Evolutionary conservation across 23 red algal species (phyloP), one percentile per base, ranked within the genome.

Genomic region (Gracilaria caudata): DNA sequence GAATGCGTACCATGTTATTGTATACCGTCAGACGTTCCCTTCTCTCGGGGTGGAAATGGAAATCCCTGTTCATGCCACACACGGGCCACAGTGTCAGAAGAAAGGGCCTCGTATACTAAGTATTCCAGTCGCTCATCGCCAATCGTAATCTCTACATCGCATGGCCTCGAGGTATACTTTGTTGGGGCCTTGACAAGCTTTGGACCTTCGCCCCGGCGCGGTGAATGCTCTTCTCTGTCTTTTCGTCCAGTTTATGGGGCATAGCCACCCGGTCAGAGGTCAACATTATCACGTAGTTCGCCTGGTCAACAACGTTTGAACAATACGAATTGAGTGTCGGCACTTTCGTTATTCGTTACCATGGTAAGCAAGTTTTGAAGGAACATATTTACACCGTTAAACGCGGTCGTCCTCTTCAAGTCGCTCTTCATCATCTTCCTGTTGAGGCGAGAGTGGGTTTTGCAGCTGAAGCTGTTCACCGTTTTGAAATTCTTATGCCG

Each of bases 271-370:
- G 70, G 70, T 75, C 70, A 75, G 70, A 75, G 70, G 70, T 75
- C 70, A 75, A 75, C 70, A 75, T 75, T 75, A 75, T 75, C 70
- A 33, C 43, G 25, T 20, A 4, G 19, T 49, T 29, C 40, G 70
- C 43, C 70, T 75, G 70, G 70, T 75, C 40, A 75, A 75, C 70
- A 75, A 75, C 70, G 70, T 75, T 75, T 75, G 70, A 75, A 75
- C 70, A 75, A 75, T 75, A 75, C 70, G 70, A 75, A 75, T 75
- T 28, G 70, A 36, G 70, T 75, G 70, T 75, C 70, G 70, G 70
- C 70, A 75, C 70, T 75, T 75, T 49, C 70, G 20, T 49, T 75
- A 40, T 75, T 75, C 43, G 37, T 43, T 49, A 49, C 24, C 70
- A 75, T 75, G 70, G 70, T 75, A 75, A 75, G 70, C 70, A 75